Base-by-base conservation (phyloP, 2,329 filamentous ascomycete species). In the Sordariomycetes sp. region DNA sequence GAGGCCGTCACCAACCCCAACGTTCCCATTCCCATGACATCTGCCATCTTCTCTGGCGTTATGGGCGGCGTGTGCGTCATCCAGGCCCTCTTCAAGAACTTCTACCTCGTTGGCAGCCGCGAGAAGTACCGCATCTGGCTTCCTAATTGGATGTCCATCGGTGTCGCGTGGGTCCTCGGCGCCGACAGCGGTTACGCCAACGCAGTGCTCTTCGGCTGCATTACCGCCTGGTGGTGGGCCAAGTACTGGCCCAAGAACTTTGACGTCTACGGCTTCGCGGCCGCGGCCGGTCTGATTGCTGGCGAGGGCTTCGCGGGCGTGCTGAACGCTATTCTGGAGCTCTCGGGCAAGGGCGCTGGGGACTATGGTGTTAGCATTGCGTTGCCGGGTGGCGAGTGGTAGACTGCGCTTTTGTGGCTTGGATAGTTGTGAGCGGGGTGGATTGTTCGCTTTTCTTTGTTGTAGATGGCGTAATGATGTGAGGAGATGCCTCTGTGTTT, bases 241-340 rank as follows among this genome's bases (percentile, higher is more conserved):
- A 82, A 76, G 69, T 75, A 69, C 60, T 76, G 71, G 60, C 68
- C 72, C 6, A 72, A 71, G 59, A 67, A 64, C 58, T 84, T 79
- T 60, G 79, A 81, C 56, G 73, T 75, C 57, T 82, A 79, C 63
- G 79, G 75, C 3, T 84, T 79, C 60, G 78, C 79, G 2, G 70
- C 83, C 56, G 81, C 82, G 0, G 81, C 81, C 17, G 81, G 82
- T 58, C 66, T 84, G 55, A 82, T 85, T 62, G 81, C 81, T 1
- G 81, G 82, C 2, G 81, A 85, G 67, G 81, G 81, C 54, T 76
- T 84, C 56, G 82, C 79, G 4, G 82, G 81, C 61, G 80, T 84
- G 13, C 67, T 84, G 59, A 82, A 82, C 61, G 81, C 81, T 7
- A 69, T 68, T 3, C 62, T 76, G 1, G 72, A 70, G 39, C 64